Conservation (phyloP, 1,139 yeast genomes). For the Martiniozyma asiatica region DNA sequence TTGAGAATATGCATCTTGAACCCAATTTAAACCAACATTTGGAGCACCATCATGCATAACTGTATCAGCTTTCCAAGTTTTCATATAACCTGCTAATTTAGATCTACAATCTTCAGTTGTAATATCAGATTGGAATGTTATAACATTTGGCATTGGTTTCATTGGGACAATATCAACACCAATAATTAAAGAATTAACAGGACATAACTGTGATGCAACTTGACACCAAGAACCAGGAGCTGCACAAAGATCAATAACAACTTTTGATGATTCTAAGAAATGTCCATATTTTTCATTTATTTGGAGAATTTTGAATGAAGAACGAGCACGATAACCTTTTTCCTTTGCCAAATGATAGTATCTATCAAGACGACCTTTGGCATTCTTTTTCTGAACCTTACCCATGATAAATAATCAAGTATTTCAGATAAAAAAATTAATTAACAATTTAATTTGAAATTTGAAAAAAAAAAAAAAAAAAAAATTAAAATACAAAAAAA, state of each 20-base stretch:
- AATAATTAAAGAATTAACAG: constrained; percentile 80
- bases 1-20: constrained; percentile 97
- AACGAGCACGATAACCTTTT: constrained; percentile 98
- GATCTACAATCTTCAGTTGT: constrained; percentile 97
- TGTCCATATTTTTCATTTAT: constrained; percentile 95
- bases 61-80: constrained; percentile 98
- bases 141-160: constrained; percentile 85
- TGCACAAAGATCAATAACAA: constrained; percentile 95
- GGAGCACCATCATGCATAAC: constrained; percentile 99
- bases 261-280: constrained; percentile 90
- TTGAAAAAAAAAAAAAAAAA: too few relatives aligned
- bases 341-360: constrained; percentile 94
- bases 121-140: constrained; percentile 91
- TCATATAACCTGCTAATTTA: constrained; percentile 85
- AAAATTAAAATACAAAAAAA: too few relatives aligned
- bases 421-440: too few relatives aligned
- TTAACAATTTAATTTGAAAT: too few relatives aligned
- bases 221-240: constrained; percentile 99
- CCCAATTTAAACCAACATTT: constrained; percentile 98
- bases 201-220: constrained; percentile 89
- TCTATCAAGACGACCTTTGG: constrained; percentile 98
- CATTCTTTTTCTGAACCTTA: constrained; percentile 87
- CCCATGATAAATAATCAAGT: too few relatives aligned
- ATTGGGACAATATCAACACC: constrained; percentile 98
- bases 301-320: constrained; percentile 90